These are phyloP conservation scores for Alloteropsis angusta DNA, from an alignment of 202 grass and related monocot species.

Conservation along the genomic window DNA sequence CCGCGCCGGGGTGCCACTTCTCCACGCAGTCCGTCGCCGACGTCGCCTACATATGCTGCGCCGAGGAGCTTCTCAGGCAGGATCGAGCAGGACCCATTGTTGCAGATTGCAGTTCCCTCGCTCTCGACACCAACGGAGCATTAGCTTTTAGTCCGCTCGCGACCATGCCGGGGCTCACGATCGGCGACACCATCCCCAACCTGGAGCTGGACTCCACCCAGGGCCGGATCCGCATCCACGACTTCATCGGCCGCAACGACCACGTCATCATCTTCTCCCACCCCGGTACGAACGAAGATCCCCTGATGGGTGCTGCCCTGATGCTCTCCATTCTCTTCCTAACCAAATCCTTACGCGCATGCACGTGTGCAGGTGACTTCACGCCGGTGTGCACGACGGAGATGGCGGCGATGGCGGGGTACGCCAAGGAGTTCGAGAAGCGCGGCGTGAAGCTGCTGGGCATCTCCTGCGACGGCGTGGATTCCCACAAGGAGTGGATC, in stretches of 20 bases:
- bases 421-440: slow-evolving; percentile 64
- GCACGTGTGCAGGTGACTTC: slow-evolving; percentile 56
- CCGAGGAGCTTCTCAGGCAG: too few species aligned
- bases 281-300: too few species aligned
- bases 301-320: too few species aligned
- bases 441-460: slow-evolving; percentile 77
- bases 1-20: neutral
- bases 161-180: slow-evolving; percentile 76
- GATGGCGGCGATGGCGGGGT: slow-evolving; percentile 62
- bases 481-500: slow-evolving; percentile 80
- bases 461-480: slow-evolving; percentile 68
- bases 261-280: slow-evolving; percentile 91
- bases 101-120: too few species aligned
- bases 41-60: neutral
- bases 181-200: slow-evolving; percentile 76
- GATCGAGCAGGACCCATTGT: too few species aligned
- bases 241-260: slow-evolving; percentile 39
- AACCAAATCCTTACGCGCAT: too few species aligned
- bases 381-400: slow-evolving; percentile 95
- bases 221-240: slow-evolving; percentile 66
- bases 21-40: neutral
- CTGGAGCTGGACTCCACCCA: slow-evolving; percentile 83
- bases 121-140: too few species aligned
- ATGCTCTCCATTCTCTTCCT: too few species aligned
- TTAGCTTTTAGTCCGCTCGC: too few species aligned